phyloP scores from a whole-genome alignment of 2,329 filamentous ascomycete genomes.

The Eurotiales sp. region DNA sequence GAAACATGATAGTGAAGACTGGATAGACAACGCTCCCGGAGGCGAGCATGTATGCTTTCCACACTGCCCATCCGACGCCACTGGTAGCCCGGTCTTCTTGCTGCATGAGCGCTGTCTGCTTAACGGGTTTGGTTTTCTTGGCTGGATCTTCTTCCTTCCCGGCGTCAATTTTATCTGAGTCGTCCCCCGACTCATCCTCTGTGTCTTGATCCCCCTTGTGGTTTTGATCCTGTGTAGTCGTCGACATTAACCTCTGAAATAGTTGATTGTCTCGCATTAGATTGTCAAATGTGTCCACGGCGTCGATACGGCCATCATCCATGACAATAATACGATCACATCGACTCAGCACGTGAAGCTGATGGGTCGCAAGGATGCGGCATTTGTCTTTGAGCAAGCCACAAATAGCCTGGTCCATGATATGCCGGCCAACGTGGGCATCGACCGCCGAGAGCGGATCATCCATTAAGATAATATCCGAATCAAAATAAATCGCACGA shows the following conservation, averaged over 20 bases:
- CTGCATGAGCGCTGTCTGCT: conserved; percentile 41
- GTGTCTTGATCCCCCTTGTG: conserved; percentile 43
- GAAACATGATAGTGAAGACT: conserved; percentile 58
- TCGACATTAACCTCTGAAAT: conserved; percentile 80
- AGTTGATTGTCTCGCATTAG: conserved; percentile 74
- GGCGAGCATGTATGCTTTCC: conserved; percentile 70
- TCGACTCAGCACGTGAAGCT: conserved; percentile 84
- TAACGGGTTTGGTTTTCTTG: conserved; percentile 34
- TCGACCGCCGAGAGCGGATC: conserved; percentile 57
- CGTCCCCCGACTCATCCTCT: conserved; percentile 48
- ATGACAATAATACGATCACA: conserved; percentile 94
- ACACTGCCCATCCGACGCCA: conserved; percentile 76
- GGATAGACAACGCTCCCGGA: conserved; percentile 64
- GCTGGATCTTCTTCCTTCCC: conserved; percentile 47
- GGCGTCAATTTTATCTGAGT: conserved; percentile 2
- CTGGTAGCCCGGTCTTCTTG: conserved; percentile 60
- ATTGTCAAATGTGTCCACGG: conserved; percentile 84
- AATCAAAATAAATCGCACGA: conserved; percentile 64
- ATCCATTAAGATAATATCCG: conserved; percentile 61
- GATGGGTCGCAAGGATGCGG: conserved; percentile 87
- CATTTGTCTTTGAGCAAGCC: conserved; percentile 86
- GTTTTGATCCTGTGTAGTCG: conserved; percentile 63
- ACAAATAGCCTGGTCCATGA: conserved; percentile 92
- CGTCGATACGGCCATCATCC: conserved; percentile 77
- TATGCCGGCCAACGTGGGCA: conserved; percentile 60